These are phyloP conservation scores for Microthlaspi erraticum DNA, from an alignment of 345 rosid genomes.

Conservation along the genomic window DNA sequence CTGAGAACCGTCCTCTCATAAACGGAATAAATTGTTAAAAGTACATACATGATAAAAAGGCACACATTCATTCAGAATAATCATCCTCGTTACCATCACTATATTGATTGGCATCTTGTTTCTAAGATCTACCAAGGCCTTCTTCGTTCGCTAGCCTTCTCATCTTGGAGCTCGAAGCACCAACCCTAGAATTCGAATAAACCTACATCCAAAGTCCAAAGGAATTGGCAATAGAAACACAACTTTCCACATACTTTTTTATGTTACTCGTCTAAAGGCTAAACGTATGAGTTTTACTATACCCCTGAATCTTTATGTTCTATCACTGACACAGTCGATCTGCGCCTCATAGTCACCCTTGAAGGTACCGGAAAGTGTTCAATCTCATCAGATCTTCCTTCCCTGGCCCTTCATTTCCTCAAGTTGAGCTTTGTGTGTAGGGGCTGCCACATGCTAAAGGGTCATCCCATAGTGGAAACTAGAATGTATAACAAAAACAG, in stretches of 20 bases:
- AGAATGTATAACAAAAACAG: slow-evolving; percentile 26
- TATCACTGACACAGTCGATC: slow-evolving; percentile 59
- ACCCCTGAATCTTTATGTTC: slow-evolving; percentile 81
- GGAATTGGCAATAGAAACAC: slow-evolving; percentile 4
- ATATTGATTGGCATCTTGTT: slow-evolving; percentile 57
- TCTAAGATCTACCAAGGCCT: slow-evolving; percentile 58
- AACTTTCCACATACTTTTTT: too few relatives aligned
- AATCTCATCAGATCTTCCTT: slow-evolving; percentile 84
- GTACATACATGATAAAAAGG: neutral
- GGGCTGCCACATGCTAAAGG: slow-evolving; percentile 62
- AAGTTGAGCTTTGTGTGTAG: slow-evolving; percentile 83
- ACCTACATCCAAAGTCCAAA: slow-evolving; percentile 49
- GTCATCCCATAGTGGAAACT: slow-evolving; percentile 29
- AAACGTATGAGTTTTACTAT: slow-evolving; percentile 35
- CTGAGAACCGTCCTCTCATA: too few relatives aligned
- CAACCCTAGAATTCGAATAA: slow-evolving; percentile 54
- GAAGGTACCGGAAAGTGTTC: slow-evolving; percentile 91
- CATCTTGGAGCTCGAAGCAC: slow-evolving; percentile 55
- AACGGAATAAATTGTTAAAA: slow-evolving; percentile 1
- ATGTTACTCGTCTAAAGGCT: slow-evolving; percentile 7
- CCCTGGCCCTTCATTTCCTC: slow-evolving; percentile 83
- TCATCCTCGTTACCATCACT: slow-evolving; percentile 76
- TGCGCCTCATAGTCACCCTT: slow-evolving; percentile 70
- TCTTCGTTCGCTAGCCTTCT: slow-evolving; percentile 63
- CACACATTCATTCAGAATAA: slow-evolving; percentile 61